These are phyloP conservation scores for Serendipita sp. DNA, from an alignment of 768 basidiomycete species.

Conservation along the genomic window DNA sequence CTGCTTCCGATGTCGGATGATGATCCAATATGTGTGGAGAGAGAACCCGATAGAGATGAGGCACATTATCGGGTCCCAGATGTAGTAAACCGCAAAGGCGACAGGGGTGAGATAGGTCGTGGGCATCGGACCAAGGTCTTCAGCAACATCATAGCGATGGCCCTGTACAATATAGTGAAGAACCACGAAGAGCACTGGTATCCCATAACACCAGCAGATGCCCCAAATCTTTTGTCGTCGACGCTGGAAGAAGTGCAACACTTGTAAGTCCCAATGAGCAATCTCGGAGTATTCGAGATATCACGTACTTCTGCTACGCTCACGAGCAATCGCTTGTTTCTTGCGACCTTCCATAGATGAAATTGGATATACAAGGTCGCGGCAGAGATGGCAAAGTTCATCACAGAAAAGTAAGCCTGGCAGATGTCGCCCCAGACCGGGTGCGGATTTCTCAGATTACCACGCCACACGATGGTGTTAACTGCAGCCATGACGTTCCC, in stretches of 20 bases:
- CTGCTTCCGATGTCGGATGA: neutral
- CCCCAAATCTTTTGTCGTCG: neutral
- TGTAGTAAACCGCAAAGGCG: constrained; percentile 27
- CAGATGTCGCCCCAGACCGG: neutral
- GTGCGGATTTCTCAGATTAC: neutral
- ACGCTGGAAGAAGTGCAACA: no score
- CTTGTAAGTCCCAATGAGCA: neutral
- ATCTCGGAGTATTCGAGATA: neutral
- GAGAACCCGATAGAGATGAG: neutral
- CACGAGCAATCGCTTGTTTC: neutral
- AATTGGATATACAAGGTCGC: neutral
- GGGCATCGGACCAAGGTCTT: constrained; percentile 41
- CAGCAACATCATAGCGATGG: constrained; percentile 43
- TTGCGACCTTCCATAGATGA: neutral
- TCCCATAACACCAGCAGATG: neutral
- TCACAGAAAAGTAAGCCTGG: neutral
- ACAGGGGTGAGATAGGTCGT: constrained; percentile 31
- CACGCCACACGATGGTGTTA: neutral
- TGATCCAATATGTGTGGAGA: neutral
- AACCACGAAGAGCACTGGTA: neutral
- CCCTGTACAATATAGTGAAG: constrained; percentile 34
- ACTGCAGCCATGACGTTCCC: neutral
- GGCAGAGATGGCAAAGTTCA: neutral
- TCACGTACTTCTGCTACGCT: neutral
- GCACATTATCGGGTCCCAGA: constrained; percentile 12